Evolutionary conservation across 2,329 filamentous ascomycete genomes (phyloP), one percentile per base, ranked within the genome.

Genomic region (Alternaria sp.): DNA sequence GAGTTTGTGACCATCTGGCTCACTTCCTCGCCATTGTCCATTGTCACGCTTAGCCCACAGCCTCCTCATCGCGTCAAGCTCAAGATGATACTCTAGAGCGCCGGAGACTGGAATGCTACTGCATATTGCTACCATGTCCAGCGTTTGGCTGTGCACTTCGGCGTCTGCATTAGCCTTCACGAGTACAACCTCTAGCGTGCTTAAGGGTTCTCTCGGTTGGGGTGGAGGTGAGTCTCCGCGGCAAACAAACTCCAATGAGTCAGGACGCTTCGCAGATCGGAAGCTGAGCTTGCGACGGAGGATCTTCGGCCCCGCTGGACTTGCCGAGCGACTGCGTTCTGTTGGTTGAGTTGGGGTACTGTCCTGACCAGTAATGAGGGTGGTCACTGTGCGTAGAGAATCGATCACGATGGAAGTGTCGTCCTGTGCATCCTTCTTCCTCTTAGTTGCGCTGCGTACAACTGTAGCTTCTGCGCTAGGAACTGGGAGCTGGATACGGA

Each of bases 401-500:
- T 69, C 69, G 19, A 66, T 61, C 7, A 74, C 51, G 4, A 65
- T 61, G 8, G 51, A 40, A 4, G 66, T 63, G 45, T 75, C 66
- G 23, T 69, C 69, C 12, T 70, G 64, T 44, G 69, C 66, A 21
- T 66, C 64, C 21, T 74, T 73, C 63, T 72, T 67, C 46, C 66
- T 68, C 46, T 72, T 74, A 25, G 69, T 65, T 23, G 67, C 62
- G 13, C 67, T 71, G 11, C 64, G 65, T 30, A 58, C 57, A 9
- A 51, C 55, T 21, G 54, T 50, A 5, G 68, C 57, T 46, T 74
- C 72, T 10, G 65, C 67, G 21, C 69, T 70, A 6, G 72, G 70
- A 3, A 74, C 69, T 7, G 73, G 71, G n/a, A 75, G 65, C 23
- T 71, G 68, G 23, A 75, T 52, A 25, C 68, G 63, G 2, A 75